Conservation (phyloP, 2,329 filamentous ascomycete species). For the Dactylellina haptotyla region DNA sequence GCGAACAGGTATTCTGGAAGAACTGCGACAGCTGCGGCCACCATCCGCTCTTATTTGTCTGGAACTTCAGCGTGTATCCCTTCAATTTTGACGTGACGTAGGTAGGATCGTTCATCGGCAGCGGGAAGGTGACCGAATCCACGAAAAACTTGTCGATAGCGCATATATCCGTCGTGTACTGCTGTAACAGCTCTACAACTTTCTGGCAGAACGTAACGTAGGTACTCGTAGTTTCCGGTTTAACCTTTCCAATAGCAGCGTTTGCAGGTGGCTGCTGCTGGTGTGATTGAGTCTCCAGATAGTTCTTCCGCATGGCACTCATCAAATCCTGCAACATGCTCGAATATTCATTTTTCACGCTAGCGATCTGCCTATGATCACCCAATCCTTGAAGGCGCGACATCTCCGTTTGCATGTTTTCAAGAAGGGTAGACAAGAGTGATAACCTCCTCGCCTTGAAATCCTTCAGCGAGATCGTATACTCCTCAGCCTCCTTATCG, state of each 20-base stretch:
- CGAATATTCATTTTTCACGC: slow-evolving; percentile 64
- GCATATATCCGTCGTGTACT: slow-evolving; percentile 69
- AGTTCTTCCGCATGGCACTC: slow-evolving; percentile 71
- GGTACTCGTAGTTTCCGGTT: background rate
- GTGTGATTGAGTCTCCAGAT: slow-evolving; percentile 64
- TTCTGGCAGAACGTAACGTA: slow-evolving; percentile 73
- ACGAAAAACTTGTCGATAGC: slow-evolving; percentile 64
- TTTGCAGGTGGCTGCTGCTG: slow-evolving; percentile 57
- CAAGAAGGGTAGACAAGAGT: slow-evolving; percentile 68
- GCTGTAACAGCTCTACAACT: slow-evolving; percentile 70
- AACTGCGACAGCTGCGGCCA: slow-evolving; percentile 68
- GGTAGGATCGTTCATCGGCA: slow-evolving; percentile 70
- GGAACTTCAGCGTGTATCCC: slow-evolving; percentile 68
- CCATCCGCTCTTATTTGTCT: slow-evolving; percentile 62
- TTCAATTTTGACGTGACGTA: slow-evolving; percentile 72
- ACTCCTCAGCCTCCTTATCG: slow-evolving; percentile 60
- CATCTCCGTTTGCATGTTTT: slow-evolving; percentile 68
- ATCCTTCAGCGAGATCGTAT: slow-evolving; percentile 66
- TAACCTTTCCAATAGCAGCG: background rate
- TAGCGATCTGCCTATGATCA: slow-evolving; percentile 55
- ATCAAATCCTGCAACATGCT: slow-evolving; percentile 69
- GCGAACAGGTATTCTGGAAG: slow-evolving; percentile 69
- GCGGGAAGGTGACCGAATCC: slow-evolving; percentile 68
- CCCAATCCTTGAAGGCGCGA: slow-evolving; percentile 60
- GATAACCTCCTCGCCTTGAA: slow-evolving; percentile 67